These are phyloP conservation scores for Madurella mycetomatis DNA, from an alignment of 2,329 filamentous ascomycete genomes.

Conservation along the genomic window DNA sequence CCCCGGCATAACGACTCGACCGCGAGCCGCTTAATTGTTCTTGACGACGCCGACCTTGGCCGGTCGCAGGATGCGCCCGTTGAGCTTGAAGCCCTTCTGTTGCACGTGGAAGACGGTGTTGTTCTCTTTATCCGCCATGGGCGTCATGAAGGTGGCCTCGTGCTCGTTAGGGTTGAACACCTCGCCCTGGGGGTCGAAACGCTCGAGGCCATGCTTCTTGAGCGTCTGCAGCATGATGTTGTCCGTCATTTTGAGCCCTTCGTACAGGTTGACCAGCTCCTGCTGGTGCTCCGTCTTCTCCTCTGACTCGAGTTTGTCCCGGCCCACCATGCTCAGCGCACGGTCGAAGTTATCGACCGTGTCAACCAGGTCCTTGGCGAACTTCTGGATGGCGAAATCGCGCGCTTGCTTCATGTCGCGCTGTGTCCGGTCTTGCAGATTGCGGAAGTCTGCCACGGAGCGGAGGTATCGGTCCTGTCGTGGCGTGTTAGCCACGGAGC, in stretches of 20 bases:
- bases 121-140: slow-evolving; percentile 81
- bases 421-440: slow-evolving; percentile 90
- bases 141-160: slow-evolving; percentile 93
- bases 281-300: slow-evolving; percentile 52
- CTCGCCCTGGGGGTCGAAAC: slow-evolving; percentile 76
- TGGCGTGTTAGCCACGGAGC: slow-evolving; percentile 10
- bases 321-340: slow-evolving; percentile 73
- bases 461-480: slow-evolving; percentile 88
- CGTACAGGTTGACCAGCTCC: slow-evolving; percentile 76
- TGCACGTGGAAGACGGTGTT: slow-evolving; percentile 88
- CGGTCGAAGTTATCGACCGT: slow-evolving; percentile 96
- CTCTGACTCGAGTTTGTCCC: slow-evolving; percentile 60
- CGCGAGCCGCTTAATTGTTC: slow-evolving; percentile 21
- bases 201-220: slow-evolving; percentile 89
- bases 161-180: slow-evolving; percentile 96
- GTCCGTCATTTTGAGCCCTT: slow-evolving; percentile 95
- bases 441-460: slow-evolving; percentile 92
- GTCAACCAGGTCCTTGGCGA: slow-evolving; percentile 92
- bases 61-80: slow-evolving; percentile 82
- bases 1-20: not conserved
- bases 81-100: slow-evolving; percentile 92
- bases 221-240: slow-evolving; percentile 79
- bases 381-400: slow-evolving; percentile 93
- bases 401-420: slow-evolving; percentile 83
- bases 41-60: slow-evolving; percentile 81